These are phyloP conservation scores for Henckelia pumila DNA, from an alignment of 257 asterid genomes.

Conservation along the genomic window DNA sequence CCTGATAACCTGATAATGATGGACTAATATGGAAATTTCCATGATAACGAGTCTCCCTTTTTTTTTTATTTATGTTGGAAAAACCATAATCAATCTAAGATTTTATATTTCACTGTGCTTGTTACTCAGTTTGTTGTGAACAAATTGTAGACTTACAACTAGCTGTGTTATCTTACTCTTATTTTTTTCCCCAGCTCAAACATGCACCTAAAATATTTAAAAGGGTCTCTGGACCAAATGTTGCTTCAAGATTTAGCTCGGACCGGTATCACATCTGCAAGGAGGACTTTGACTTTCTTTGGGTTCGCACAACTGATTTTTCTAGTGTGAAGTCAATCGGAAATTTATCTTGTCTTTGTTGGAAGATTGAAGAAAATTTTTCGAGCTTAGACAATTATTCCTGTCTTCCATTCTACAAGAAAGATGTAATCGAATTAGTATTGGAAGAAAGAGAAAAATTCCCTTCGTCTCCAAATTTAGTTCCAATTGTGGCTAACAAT, in stretches of 20 bases:
- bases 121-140: neutral
- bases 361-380: conserved; percentile 52
- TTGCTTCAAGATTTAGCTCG: conserved; percentile 52
- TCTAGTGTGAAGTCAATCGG: conserved; percentile 69
- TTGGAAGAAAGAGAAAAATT: conserved; percentile 44
- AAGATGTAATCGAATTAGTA: conserved; percentile 39
- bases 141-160: neutral
- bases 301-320: conserved; percentile 94
- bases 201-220: conserved; percentile 74
- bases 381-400: conserved; percentile 37
- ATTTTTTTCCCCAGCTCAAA: conserved; percentile 48
- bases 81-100: neutral
- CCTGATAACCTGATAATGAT: neutral
- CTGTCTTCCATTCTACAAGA: conserved; percentile 48
- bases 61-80: neutral
- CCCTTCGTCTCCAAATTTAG: conserved; percentile 42
- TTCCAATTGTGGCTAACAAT: conserved; percentile 53
- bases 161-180: conserved; percentile 4
- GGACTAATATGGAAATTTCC: neutral
- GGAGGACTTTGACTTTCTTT: conserved; percentile 64
- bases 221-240: conserved; percentile 63
- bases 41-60: neutral
- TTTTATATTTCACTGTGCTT: neutral
- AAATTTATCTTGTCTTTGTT: conserved; percentile 65
- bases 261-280: conserved; percentile 76